A percentile compares a stretch with the other conserved stretches of the same genome.
Conservation (phyloP, 805 yeast genomes). For the Metschnikowia vanudenii region DNA sequence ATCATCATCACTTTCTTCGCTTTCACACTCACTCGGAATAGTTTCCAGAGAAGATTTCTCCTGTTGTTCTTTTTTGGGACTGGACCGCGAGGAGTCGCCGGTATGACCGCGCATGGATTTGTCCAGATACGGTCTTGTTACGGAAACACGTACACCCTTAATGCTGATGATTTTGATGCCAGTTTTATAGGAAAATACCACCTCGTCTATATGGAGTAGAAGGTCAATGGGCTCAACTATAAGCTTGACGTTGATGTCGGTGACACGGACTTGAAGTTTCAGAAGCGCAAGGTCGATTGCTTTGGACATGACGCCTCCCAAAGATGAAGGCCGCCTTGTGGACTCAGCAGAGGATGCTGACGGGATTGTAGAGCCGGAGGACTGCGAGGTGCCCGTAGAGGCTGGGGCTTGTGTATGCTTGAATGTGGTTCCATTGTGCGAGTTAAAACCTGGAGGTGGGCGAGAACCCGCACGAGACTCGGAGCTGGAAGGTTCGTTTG, state of each 20-base stretch:
- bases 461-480: constrained; percentile 17
- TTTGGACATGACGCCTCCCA: constrained; percentile 57
- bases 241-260: constrained; percentile 47
- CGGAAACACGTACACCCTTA: constrained; percentile 39
- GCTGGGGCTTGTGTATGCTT: too few relatives aligned
- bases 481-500: constrained; percentile 7
- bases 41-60: too few relatives aligned
- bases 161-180: constrained; percentile 45
- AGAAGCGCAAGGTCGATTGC: constrained; percentile 70
- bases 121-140: constrained; percentile 40
- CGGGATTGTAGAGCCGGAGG: too few relatives aligned
- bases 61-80: background rate
- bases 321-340: constrained; percentile 30
- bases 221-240: constrained; percentile 45
- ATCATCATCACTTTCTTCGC: constrained; percentile 12
- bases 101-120: constrained; percentile 24
- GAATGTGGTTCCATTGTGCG: background rate
- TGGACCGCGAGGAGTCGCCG: constrained; percentile 1
- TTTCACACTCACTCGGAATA: background rate
- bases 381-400: too few relatives aligned
- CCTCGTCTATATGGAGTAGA: constrained; percentile 31
- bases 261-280: constrained; percentile 52
- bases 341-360: constrained; percentile 1
- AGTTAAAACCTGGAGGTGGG: constrained; percentile 1
- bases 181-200: constrained; percentile 40